Evolutionary conservation across 2,329 filamentous ascomycete species (phyloP).

Genomic region (Xylariaceae sp.): DNA sequence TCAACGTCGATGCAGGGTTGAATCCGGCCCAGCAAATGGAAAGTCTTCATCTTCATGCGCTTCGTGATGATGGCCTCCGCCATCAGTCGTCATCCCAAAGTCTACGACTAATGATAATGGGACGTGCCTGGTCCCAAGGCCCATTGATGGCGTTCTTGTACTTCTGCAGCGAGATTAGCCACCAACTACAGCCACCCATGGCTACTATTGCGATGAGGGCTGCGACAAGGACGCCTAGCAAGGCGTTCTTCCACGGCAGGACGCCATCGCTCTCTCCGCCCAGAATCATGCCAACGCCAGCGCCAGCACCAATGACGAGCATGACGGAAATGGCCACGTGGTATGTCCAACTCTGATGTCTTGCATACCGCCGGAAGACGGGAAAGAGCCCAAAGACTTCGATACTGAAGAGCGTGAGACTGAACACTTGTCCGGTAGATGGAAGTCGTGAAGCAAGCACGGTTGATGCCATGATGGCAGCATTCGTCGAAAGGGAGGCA

Average conservation of each 20-base stretch:
- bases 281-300: conserved; percentile 64
- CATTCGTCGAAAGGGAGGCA: conserved; percentile 81
- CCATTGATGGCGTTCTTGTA: conserved; percentile 99
- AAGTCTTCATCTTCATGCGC: neutral
- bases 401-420: conserved; percentile 89
- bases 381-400: conserved; percentile 96
- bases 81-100: conserved; percentile 45
- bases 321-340: conserved; percentile 71
- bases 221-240: conserved; percentile 72
- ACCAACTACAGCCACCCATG: conserved; percentile 96
- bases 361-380: conserved; percentile 87
- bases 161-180: conserved; percentile 93
- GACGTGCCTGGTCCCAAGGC: conserved; percentile 93
- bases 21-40: neutral
- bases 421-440: conserved; percentile 90
- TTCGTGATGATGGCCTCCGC: conserved; percentile 1
- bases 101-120: conserved; percentile 68
- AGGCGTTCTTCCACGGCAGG: conserved; percentile 49
- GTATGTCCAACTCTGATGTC: conserved; percentile 74
- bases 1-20: neutral
- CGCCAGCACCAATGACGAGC: conserved; percentile 74
- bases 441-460: conserved; percentile 86
- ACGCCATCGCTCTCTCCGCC: conserved; percentile 38
- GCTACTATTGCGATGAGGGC: conserved; percentile 67
- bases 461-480: conserved; percentile 91